phyloP scores from a whole-genome alignment of 2,329 filamentous ascomycete genomes.

The Penicillium sp. region DNA sequence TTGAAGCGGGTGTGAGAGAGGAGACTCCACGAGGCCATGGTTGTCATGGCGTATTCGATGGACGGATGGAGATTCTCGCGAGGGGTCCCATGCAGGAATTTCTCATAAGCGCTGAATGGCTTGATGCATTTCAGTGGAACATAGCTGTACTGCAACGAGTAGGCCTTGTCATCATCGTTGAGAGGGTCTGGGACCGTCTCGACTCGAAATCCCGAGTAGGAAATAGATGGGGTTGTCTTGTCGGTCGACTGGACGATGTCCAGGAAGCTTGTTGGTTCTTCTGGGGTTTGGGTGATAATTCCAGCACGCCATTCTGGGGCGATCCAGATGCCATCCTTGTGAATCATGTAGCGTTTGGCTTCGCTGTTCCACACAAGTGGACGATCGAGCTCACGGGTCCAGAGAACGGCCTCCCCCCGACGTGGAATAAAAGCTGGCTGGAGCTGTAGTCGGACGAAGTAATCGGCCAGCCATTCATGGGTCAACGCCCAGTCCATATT shows the following conservation, averaged over 20 bases:
- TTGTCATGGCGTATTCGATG: conserved; percentile 54
- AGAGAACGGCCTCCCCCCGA: conserved; percentile 59
- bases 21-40: conserved; percentile 55
- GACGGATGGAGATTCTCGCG: conserved; percentile 53
- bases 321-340: conserved; percentile 35
- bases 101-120: conserved; percentile 56
- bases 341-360: conserved; percentile 32
- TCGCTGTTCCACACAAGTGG: conserved; percentile 39
- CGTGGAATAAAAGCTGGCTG: conserved; percentile 56
- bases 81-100: conserved; percentile 46
- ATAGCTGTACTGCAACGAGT: conserved; percentile 57
- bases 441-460: conserved; percentile 44
- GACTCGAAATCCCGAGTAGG: conserved; percentile 57
- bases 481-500: conserved; percentile 61
- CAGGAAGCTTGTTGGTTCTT: conserved; percentile 40
- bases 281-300: conserved; percentile 57
- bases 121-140: conserved; percentile 55
- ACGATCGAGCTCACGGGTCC: conserved; percentile 41
- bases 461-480: conserved; percentile 41
- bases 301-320: conserved; percentile 59
- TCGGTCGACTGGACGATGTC: conserved; percentile 47
- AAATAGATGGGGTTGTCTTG: conserved; percentile 43
- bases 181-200: conserved; percentile 58
- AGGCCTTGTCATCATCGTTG: conserved; percentile 51
- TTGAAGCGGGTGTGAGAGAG: conserved; percentile 54